Evolutionary conservation across 179 eudicot genomes (phyloP).

Genomic region (Silene noctiflora): DNA sequence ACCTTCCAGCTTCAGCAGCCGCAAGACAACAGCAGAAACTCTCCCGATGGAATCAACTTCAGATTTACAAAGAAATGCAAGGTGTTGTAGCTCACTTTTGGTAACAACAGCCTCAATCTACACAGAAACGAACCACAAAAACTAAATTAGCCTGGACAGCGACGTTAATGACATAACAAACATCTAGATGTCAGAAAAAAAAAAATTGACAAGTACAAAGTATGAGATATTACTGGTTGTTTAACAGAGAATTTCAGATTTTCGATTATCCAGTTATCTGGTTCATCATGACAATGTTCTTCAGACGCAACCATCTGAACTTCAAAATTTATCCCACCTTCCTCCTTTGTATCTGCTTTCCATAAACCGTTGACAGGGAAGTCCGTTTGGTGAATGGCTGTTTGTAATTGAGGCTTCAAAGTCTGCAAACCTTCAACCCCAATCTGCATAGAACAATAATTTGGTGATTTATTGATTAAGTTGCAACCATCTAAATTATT

Average conservation of each 20-base stretch:
- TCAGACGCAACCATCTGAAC: constrained; percentile 59
- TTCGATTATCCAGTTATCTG: constrained; percentile 62
- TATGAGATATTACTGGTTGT: constrained; percentile 57
- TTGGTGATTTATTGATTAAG: constrained; percentile 10
- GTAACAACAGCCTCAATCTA: constrained; percentile 94
- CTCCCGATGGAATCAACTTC: constrained; percentile 92
- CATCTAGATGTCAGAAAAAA: not conserved
- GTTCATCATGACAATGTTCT: constrained; percentile 37
- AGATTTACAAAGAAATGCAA: constrained; percentile 71
- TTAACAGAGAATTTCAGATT: constrained; percentile 73
- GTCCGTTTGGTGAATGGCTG: constrained; percentile 34
- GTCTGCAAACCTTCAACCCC: constrained; percentile 81
- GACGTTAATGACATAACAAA: not conserved
- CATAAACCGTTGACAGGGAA: constrained; percentile 30
- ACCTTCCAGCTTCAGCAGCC: constrained; percentile 77
- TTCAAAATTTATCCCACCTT: constrained; percentile 73
- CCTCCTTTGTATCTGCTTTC: constrained; percentile 39
- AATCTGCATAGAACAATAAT: constrained; percentile 49
- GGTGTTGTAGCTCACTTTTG: constrained; percentile 85
- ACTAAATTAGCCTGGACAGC: not conserved
- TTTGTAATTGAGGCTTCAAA: constrained; percentile 62
- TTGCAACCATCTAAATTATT: constrained; percentile 4
- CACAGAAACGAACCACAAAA: constrained; percentile 13
- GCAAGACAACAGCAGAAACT: constrained; percentile 73
- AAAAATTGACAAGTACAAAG: not conserved